Evolutionary conservation across 164 flowering plant genomes (phyloP).

Genomic region (Cinnamomum chago): DNA sequence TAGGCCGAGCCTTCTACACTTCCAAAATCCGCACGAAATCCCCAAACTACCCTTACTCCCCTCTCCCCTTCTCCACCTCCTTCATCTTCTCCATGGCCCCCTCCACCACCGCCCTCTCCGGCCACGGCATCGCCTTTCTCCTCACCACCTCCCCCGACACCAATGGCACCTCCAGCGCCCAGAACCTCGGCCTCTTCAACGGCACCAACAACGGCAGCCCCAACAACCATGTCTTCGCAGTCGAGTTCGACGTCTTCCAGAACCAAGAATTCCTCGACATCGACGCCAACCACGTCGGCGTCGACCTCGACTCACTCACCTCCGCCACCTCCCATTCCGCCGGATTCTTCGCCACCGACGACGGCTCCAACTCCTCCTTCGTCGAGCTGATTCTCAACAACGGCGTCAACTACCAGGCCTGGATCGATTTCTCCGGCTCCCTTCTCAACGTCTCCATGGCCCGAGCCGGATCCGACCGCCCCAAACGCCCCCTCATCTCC

Average conservation of each 20-base stretch:
- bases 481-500: conserved; percentile 25
- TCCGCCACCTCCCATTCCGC: conserved; percentile 21
- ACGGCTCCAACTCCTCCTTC: conserved; percentile 6
- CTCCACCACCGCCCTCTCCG: conserved; percentile 10
- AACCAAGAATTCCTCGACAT: conserved; percentile 34
- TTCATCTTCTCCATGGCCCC: conserved; percentile 39
- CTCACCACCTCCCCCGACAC: conserved; percentile 22
- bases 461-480: conserved; percentile 28
- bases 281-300: conserved; percentile 34
- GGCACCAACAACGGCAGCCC: conserved; percentile 24
- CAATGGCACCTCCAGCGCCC: conserved; percentile 18
- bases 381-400: conserved; percentile 20
- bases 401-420: conserved; percentile 40
- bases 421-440: conserved; percentile 31
- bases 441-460: conserved; percentile 36
- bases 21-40: conserved; percentile 23
- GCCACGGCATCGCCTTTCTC: conserved; percentile 38
- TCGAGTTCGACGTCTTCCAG: conserved; percentile 35
- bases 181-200: conserved; percentile 34
- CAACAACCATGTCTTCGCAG: conserved; percentile 29
- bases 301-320: conserved; percentile 29
- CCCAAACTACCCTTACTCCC: conserved; percentile 3
- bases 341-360: conserved; percentile 19
- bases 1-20: conserved; percentile 31
- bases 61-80: conserved; percentile 32